These are phyloP conservation scores for Tetrahymena thermophila DNA, from an alignment of 73 alveolate genomes.

Conservation along the genomic window DNA sequence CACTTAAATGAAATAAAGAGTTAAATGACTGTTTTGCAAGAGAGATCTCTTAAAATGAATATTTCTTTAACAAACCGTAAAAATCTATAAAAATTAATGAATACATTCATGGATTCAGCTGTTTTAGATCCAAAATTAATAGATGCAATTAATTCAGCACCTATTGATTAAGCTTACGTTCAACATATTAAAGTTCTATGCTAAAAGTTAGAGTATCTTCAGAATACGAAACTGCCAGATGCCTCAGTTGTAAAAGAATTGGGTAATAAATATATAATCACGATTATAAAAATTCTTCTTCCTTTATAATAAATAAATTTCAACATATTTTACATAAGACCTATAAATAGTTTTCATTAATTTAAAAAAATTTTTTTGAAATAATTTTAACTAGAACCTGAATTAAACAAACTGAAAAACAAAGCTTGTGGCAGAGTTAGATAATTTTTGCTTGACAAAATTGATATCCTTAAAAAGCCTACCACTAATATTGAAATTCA, in stretches of 20 bases:
- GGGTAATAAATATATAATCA: background rate
- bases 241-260: constrained; percentile 19
- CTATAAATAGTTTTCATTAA: background rate
- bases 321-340: background rate
- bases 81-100: constrained; percentile 6
- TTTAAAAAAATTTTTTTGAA: too few species aligned
- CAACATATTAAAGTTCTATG: constrained; percentile 27
- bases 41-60: constrained; percentile 27
- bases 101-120: constrained; percentile 39
- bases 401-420: constrained; percentile 29
- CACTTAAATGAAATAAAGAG: constrained; percentile 38
- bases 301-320: too few species aligned
- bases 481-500: constrained; percentile 1
- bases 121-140: constrained; percentile 34
- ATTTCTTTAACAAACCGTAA: constrained; percentile 33
- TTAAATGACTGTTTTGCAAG: constrained; percentile 37
- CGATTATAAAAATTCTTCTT: too few species aligned
- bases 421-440: constrained; percentile 44
- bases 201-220: constrained; percentile 24
- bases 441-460: constrained; percentile 28
- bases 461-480: constrained; percentile 19
- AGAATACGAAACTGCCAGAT: constrained; percentile 27
- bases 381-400: constrained; percentile 2
- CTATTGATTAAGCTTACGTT: constrained; percentile 28
- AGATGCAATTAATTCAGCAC: constrained; percentile 22